Conservation (phyloP, 345 rosid genomes). For the Trapa bicornis region DNA sequence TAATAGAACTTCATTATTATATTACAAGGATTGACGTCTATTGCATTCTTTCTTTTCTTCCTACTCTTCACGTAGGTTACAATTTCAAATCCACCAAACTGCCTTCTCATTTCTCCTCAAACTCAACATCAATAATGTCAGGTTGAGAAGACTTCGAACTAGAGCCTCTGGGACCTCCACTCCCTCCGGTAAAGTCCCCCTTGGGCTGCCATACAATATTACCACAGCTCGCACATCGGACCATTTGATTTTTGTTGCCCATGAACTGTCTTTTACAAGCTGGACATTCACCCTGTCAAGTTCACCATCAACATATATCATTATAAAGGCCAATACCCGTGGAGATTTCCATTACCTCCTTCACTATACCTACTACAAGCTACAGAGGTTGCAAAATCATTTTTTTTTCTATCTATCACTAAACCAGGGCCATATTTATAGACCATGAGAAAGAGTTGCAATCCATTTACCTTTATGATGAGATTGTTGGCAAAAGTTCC, state of each 20-base stretch:
- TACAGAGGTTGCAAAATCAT: too few species aligned
- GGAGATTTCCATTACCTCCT: not conserved
- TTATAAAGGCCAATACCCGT: not conserved
- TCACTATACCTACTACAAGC: not conserved
- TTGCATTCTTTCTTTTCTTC: not conserved
- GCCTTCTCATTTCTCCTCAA: constrained; percentile 54
- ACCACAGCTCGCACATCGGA: constrained; percentile 67
- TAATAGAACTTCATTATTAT: not conserved
- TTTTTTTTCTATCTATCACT: too few species aligned
- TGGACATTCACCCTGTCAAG: constrained; percentile 71
- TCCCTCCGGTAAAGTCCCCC: constrained; percentile 52
- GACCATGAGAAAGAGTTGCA: not conserved
- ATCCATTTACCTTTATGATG: constrained; percentile 55
- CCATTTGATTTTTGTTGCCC: constrained; percentile 68
- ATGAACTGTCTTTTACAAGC: constrained; percentile 81
- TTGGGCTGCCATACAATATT: constrained; percentile 91
- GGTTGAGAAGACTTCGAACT: constrained; percentile 38
- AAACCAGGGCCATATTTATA: not conserved
- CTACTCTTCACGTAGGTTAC: not conserved
- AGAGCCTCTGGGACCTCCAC: constrained; percentile 17
- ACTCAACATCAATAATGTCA: constrained; percentile 74
- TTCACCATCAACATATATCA: not conserved
- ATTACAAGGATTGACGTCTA: not conserved
- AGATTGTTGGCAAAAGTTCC: constrained; percentile 85
- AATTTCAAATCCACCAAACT: constrained; percentile 2